A percentile compares a stretch with the other conserved stretches of the same genome.
Conservation (phyloP, 2,329 filamentous ascomycete genomes). For the Alternaria sp. region DNA sequence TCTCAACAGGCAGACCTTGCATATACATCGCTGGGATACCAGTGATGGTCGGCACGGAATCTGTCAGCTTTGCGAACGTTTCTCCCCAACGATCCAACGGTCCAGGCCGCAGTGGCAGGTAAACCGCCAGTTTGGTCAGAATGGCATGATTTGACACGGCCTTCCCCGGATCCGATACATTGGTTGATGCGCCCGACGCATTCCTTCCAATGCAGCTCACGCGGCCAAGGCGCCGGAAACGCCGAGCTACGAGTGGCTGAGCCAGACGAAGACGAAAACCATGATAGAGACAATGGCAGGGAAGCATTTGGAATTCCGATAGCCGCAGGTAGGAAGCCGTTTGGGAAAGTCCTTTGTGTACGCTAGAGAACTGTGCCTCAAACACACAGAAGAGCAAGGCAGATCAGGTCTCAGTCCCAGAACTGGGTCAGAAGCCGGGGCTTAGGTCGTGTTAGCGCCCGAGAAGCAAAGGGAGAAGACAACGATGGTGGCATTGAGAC, state of each 20-base stretch:
- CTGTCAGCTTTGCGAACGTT: not conserved
- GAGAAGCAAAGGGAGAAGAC: not conserved
- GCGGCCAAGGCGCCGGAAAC: constrained; percentile 11
- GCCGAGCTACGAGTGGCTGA: not conserved
- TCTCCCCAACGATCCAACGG: not conserved
- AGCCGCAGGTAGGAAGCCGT: not conserved
- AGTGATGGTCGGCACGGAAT: not conserved
- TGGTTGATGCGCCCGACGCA: constrained; percentile 14
- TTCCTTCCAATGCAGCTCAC: constrained; percentile 10
- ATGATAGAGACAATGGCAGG: not conserved
- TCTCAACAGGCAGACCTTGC: not conserved
- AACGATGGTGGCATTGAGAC: not conserved
- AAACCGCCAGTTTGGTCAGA: not conserved
- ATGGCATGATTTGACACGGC: not conserved
- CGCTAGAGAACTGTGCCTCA: not conserved
- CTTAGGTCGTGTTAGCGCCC: not conserved
- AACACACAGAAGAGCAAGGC: not conserved
- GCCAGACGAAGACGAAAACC: not conserved
- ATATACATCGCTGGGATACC: not conserved
- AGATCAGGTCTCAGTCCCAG: not conserved
- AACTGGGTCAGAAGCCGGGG: not conserved
- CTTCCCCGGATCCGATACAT: constrained; percentile 6
- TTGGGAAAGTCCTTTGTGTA: not conserved
- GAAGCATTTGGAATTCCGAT: not conserved
- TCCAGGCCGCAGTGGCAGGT: not conserved